Evolutionary conservation across 2,329 filamentous ascomycete species (phyloP), one percentile per base, ranked within the genome.

Genomic region (Colletotrichum euphorbiae): DNA sequence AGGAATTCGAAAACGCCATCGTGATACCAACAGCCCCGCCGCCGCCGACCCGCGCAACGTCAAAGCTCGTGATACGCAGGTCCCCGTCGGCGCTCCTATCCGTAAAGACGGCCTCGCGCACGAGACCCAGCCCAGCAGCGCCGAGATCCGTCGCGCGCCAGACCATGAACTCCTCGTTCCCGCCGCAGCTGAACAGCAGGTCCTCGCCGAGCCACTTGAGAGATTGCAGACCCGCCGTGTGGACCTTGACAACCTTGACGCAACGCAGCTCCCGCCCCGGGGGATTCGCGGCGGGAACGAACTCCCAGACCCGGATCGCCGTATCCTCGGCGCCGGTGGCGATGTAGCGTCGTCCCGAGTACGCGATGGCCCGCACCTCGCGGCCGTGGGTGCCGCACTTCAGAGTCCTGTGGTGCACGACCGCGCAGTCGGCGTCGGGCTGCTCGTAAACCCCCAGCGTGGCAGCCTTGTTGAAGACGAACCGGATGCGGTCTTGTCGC

Each of bases 91-190:
- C 74, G 8, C 82, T 84, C 71, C 81, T 81, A 70, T 89, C 80
- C 58, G 84, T 78, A 46, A 85, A 86, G 1, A 80, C 79, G 2
- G 83, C 86, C 77, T 90, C 88, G 67, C 87, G 86, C 12, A 87
- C 77, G 2, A 90, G 82, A 0, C 85, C 87, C 2, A 90, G 77
- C 3, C 85, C 84, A 12, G 75, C 79, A 2, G 83, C 81, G 28
- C 89, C 83, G 6, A 92, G 76, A 11, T 60, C 61, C 52, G 82
- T 82, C 38, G 95, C 78, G 45, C 87, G 85, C 95, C 96, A 99
- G 11, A 94, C 86, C 73, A 91, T 95, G 71, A 98, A 91, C 78
- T 99, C 95, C 77, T 98, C 95, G 69, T 89, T 90, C 0, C 94
- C 96, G 6, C 89, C 93, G 73, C 93, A 94, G 71, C 93, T 97